Evolutionary conservation across 2,329 filamentous ascomycete species (phyloP).

Genomic region (Fusarium praegraminearum): DNA sequence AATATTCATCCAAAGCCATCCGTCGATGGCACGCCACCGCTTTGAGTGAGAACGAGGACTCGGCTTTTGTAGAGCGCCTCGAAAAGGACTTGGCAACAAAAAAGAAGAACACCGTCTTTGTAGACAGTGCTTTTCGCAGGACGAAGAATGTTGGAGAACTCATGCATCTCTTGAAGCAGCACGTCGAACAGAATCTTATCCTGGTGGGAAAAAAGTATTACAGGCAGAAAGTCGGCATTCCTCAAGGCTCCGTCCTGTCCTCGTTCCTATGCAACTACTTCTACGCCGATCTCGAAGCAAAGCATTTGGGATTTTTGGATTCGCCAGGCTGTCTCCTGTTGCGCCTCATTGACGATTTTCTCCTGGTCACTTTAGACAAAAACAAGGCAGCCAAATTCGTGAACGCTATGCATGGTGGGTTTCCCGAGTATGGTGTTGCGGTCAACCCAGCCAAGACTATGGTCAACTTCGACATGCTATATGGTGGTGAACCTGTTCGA

Average conservation of each 20-base stretch:
- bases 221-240: conserved; percentile 88
- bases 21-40: conserved; percentile 68
- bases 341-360: conserved; percentile 90
- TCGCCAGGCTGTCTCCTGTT: conserved; percentile 73
- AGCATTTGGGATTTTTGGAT: conserved; percentile 75
- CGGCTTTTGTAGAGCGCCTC: conserved; percentile 61
- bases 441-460: conserved; percentile 85
- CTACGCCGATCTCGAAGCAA: conserved; percentile 85
- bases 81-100: conserved; percentile 54
- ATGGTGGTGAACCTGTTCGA: conserved; percentile 66
- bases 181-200: conserved; percentile 87
- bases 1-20: conserved; percentile 53
- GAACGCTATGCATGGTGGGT: conserved; percentile 80
- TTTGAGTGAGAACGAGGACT: conserved; percentile 55
- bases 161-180: conserved; percentile 77
- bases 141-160: conserved; percentile 69
- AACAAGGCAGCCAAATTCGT: conserved; percentile 79
- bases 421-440: conserved; percentile 82
- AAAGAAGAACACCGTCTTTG: conserved; percentile 79
- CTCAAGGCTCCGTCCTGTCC: conserved; percentile 91
- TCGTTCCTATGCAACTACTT: conserved; percentile 94
- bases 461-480: conserved; percentile 79
- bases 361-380: conserved; percentile 81
- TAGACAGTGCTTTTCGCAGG: conserved; percentile 74
- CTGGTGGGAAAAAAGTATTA: conserved; percentile 91